Evolutionary conservation across 1,284 basidiomycete genomes (phyloP).

Genomic region (Melampsora abietis-canadensis): DNA sequence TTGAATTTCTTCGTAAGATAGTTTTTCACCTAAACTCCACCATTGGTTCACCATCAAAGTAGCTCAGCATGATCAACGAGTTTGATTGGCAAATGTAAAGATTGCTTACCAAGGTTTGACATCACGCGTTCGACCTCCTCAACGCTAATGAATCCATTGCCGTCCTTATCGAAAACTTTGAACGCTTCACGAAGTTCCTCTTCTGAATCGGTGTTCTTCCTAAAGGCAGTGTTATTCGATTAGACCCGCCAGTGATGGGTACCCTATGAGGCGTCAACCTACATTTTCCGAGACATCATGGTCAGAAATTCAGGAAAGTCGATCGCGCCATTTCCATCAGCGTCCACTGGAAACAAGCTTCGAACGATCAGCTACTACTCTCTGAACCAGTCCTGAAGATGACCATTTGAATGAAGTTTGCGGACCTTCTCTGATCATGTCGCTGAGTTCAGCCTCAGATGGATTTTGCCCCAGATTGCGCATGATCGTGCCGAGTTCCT

Average conservation of each 20-base stretch:
- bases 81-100: not conserved
- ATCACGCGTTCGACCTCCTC: slow-evolving; percentile 80
- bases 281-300: slow-evolving; percentile 94
- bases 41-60: not conserved
- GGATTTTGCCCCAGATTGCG: slow-evolving; percentile 94
- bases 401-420: not conserved
- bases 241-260: not conserved
- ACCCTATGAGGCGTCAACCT: not conserved
- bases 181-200: slow-evolving; percentile 67
- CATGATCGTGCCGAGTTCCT: slow-evolving; percentile 95
- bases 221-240: not conserved
- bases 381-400: not conserved
- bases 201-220: slow-evolving; percentile 75
- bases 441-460: slow-evolving; percentile 88
- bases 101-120: slow-evolving; percentile 70
- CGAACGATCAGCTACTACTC: not conserved
- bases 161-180: slow-evolving; percentile 68
- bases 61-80: not conserved
- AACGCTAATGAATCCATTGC: slow-evolving; percentile 63
- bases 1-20: slow-evolving; percentile 86
- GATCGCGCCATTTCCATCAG: slow-evolving; percentile 76
- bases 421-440: slow-evolving; percentile 88
- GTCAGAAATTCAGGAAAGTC: slow-evolving; percentile 89
- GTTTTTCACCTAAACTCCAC: slow-evolving; percentile 63
- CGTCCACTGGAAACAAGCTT: slow-evolving; percentile 56